Conservation (phyloP, 495 filamentous ascomycete species). For the Neurospora sp. region DNA sequence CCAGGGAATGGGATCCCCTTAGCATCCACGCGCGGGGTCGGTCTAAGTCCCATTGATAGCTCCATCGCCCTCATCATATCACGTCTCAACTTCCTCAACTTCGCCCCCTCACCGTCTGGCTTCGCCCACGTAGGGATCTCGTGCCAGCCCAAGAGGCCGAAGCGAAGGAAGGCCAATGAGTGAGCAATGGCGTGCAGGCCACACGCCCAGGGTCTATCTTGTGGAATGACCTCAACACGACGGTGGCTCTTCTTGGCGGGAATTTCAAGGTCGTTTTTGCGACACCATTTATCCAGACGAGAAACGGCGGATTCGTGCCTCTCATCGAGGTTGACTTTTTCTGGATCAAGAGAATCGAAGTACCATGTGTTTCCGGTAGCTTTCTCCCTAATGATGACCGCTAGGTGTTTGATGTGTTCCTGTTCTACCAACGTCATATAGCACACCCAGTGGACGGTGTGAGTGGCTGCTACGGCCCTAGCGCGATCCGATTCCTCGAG, state of each 20-base stretch:
- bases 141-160: not conserved
- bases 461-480: not conserved
- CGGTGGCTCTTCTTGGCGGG: not conserved
- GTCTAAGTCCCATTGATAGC: not conserved
- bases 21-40: not conserved
- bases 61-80: not conserved
- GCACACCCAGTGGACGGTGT: not conserved
- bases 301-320: not conserved
- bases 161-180: not conserved
- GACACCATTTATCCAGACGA: not conserved
- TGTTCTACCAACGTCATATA: not conserved
- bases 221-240: not conserved
- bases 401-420: not conserved
- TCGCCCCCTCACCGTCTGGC: not conserved
- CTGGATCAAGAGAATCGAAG: not conserved
- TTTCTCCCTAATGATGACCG: not conserved
- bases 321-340: not conserved
- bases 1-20: not conserved
- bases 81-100: not conserved
- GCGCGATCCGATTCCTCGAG: not conserved
- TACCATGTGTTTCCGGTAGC: slow-evolving; percentile 1
- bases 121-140: not conserved
- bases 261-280: not conserved
- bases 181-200: not conserved
- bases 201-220: not conserved